Evolutionary conservation across 139 green algal species (phyloP).

Genomic region (Bryopsis sp.): DNA sequence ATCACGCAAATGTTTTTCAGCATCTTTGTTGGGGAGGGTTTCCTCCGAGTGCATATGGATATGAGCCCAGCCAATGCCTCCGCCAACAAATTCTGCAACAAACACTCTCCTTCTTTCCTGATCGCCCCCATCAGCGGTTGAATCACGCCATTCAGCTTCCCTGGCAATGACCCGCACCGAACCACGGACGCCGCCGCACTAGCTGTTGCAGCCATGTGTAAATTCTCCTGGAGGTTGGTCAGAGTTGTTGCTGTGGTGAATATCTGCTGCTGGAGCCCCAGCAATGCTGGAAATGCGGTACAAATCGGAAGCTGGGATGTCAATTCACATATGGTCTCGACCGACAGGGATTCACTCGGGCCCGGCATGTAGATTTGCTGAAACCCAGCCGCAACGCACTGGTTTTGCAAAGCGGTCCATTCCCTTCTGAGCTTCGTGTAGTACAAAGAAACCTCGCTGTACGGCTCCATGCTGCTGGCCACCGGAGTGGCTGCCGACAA

Average conservation of each 20-base stretch:
- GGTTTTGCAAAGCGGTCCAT: conserved; percentile 33
- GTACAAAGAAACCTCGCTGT: conserved; percentile 40
- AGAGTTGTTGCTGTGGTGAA: conserved; percentile 4
- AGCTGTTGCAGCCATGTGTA: conserved; percentile 37
- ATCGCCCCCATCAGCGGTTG: conserved; percentile 83
- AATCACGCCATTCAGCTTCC: conserved; percentile 87
- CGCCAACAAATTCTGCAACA: conserved; percentile 41
- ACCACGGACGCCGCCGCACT: conserved; percentile 53
- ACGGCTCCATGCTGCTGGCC: conserved; percentile 34
- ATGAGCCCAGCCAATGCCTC: conserved; percentile 66
- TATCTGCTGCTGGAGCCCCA: conserved; percentile 7
- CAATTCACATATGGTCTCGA: not conserved
- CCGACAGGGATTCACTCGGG: not conserved
- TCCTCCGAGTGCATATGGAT: conserved; percentile 37
- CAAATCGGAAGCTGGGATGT: not conserved
- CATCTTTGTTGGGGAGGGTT: conserved; percentile 80
- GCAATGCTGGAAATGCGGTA: not conserved
- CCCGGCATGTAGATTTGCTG: not conserved
- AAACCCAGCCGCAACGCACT: not conserved
- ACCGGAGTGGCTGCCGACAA: conserved; percentile 3
- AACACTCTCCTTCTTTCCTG: conserved; percentile 53
- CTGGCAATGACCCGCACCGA: conserved; percentile 43
- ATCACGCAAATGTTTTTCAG: conserved; percentile 73
- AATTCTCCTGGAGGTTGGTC: conserved; percentile 36
- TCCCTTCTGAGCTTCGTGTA: conserved; percentile 54